Evolutionary conservation across 192 early-diverging fungal species (phyloP), one percentile per base, ranked within the genome.

Genomic region (Backusella tarrabulga): DNA sequence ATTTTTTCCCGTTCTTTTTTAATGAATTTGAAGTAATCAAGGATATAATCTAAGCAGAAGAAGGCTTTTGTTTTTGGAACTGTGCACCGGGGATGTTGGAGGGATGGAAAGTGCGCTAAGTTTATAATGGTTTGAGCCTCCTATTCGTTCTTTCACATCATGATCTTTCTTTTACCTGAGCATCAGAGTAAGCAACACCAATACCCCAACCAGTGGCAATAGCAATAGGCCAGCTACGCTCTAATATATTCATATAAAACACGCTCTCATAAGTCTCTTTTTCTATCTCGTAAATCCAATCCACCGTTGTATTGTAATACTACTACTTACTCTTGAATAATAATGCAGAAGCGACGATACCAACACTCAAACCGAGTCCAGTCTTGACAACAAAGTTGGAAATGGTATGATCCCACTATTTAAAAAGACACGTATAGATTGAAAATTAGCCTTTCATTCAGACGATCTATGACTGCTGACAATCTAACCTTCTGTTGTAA

Each of bases 211-310:
- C 95, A 35, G 92, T 93, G 11, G 92, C 87, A 66, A 95, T 86
- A 67, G 93, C 91, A 77, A 97, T 92, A 46, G 95, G 95, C 94
- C 94, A 97, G 67, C 88, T 90, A 80, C 91, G 87, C 87, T 91
- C 92, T 93, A 79, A n/a, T 36, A 44, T 29, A 17, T 4, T 68
- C 54, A 76, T n/a, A 23, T 52, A 44, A 44, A 68, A 67, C 35
- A 41, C 52, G 54, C 54, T 60, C 23, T 11, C 46, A 54, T 54
- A 6, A 21, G 17, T 21, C 52, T 54, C n/a, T 4, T 52, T 54
- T 6, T 56, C 21, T 56, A 32, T 32, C 32, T 32, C 32, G 32
- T 63, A 2, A 5, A 63, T 63, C 56, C 40, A 66, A 67, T 66
- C 34, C 41, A n/a, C 21, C 34, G 63, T 52, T 29, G 14, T 14